Evolutionary conservation across 2,329 filamentous ascomycete genomes (phyloP).

Genomic region (Phaeomoniella chlamydospora): DNA sequence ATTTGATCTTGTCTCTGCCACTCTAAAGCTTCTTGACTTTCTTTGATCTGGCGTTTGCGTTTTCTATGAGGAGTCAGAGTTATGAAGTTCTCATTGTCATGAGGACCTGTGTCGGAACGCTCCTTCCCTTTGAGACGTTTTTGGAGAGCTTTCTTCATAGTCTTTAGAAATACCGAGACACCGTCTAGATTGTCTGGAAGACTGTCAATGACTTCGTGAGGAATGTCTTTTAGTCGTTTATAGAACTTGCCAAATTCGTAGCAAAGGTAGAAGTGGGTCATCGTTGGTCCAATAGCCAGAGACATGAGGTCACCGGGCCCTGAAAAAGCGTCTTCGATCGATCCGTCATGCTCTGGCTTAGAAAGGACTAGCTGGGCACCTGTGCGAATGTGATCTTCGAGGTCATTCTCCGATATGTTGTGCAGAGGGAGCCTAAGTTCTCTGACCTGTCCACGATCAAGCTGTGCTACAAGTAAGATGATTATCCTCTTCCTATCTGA

Average conservation of each 20-base stretch:
- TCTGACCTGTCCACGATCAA: too few species aligned
- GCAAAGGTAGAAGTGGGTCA: neutral
- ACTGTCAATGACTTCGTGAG: neutral
- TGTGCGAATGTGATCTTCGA: too few species aligned
- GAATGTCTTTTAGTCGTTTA: neutral
- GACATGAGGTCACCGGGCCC: too few species aligned
- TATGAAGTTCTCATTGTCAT: constrained; percentile 12
- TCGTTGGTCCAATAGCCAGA: neutral
- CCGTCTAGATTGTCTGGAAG: neutral
- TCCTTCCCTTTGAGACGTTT: neutral
- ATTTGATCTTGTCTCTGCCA: constrained; percentile 40
- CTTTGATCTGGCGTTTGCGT: constrained; percentile 30
- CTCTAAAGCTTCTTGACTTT: constrained; percentile 34
- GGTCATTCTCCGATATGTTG: too few species aligned
- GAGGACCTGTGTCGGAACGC: constrained; percentile 4
- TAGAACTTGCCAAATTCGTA: neutral
- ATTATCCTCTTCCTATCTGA: neutral
- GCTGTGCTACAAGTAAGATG: too few species aligned
- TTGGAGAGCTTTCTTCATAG: neutral
- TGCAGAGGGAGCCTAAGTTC: too few species aligned
- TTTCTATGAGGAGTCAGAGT: constrained; percentile 28
- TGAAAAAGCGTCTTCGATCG: neutral
- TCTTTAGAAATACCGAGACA: neutral
- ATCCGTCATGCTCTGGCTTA: too few species aligned
- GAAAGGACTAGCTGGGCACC: too few species aligned